Conservation (phyloP, 1,139 yeast genomes). For the Blastobotrys ciferrii region DNA sequence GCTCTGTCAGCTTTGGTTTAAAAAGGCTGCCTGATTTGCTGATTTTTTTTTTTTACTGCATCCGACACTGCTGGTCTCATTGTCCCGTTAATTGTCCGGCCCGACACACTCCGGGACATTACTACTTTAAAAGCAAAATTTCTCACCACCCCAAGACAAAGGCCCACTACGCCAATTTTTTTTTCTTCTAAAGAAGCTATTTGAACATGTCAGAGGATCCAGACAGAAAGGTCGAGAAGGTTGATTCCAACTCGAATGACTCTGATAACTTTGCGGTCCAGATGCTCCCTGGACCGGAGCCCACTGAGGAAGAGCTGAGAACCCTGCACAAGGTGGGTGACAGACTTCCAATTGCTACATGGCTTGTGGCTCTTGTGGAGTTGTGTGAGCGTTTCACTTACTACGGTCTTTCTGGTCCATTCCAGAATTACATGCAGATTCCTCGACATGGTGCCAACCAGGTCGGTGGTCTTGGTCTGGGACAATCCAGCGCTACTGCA, state of each 20-base stretch:
- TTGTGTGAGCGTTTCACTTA: constrained; percentile 82
- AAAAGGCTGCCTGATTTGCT: background rate
- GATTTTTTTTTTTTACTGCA: background rate
- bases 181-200: background rate
- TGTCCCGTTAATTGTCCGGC: background rate
- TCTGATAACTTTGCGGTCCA: constrained; percentile 5
- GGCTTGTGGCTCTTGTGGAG: constrained; percentile 76
- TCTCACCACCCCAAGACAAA: background rate
- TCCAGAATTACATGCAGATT: constrained; percentile 73
- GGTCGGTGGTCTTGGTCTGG: constrained; percentile 61
- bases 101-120: background rate
- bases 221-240: background rate
- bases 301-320: constrained; percentile 45
- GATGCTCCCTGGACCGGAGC: constrained; percentile 31
- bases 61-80: no score
- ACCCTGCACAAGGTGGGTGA: constrained; percentile 46
- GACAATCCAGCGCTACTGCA: constrained; percentile 68
- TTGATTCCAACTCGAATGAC: background rate
- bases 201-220: background rate
- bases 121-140: background rate
- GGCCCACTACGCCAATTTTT: background rate
- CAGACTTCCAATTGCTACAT: constrained; percentile 50
- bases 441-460: constrained; percentile 41
- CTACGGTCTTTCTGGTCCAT: constrained; percentile 74
- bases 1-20: no score